phyloP scores from a whole-genome alignment of 805 yeast genomes.

The Nakazawaea wyomingensis region DNA sequence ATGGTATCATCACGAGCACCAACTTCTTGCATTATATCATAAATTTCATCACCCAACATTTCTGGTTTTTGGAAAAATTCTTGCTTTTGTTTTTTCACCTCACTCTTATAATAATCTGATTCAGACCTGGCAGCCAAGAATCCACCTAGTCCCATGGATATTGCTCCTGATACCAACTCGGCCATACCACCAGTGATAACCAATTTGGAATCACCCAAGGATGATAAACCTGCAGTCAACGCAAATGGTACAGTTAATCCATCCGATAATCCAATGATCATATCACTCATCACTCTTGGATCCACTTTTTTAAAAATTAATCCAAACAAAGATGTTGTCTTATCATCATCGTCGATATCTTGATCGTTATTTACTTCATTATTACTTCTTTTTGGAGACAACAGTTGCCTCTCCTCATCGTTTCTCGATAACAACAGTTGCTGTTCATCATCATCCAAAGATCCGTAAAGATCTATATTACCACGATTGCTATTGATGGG shows the following conservation, averaged over 20 bases:
- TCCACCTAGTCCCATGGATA: constrained; percentile 97
- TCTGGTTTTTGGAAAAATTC: constrained; percentile 62
- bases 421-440: not conserved
- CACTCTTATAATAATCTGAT: constrained; percentile 64
- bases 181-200: constrained; percentile 98
- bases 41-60: constrained; percentile 68
- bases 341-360: constrained; percentile 6
- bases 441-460: constrained; percentile 11
- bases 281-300: constrained; percentile 92
- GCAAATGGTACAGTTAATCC: constrained; percentile 99
- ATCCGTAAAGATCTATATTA: constrained; percentile 5
- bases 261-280: constrained; percentile 89
- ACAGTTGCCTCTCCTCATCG: constrained; percentile 4
- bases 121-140: constrained; percentile 92
- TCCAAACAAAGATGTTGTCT: constrained; percentile 1
- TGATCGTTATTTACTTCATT: too few species aligned
- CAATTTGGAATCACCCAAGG: constrained; percentile 81
- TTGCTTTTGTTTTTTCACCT: constrained; percentile 66
- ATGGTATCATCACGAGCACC: constrained; percentile 71
- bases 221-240: constrained; percentile 89
- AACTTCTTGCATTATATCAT: constrained; percentile 73
- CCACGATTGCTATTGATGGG: constrained; percentile 4
- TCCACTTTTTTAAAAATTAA: constrained; percentile 54
- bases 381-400: not conserved
- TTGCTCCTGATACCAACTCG: constrained; percentile 93